phyloP scores from a whole-genome alignment of 306 rosid genomes.

The Canavalia ensiformis region DNA sequence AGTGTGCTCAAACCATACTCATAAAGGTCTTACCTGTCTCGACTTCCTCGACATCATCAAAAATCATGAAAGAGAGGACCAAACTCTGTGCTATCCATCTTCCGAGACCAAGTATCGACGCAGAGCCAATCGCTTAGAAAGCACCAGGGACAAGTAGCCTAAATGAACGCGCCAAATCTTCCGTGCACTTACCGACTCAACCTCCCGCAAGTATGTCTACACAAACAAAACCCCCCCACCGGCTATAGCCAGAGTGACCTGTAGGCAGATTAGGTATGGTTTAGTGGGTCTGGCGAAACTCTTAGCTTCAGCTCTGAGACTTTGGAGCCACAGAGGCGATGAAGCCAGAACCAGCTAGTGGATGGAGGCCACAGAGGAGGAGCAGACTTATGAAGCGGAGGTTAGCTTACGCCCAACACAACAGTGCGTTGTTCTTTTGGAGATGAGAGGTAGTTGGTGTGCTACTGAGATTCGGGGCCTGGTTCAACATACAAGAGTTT shows the following conservation, averaged over 20 bases:
- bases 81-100: conserved; percentile 81
- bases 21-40: conserved; percentile 55
- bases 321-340: conserved; percentile 66
- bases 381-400: conserved; percentile 78
- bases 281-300: conserved; percentile 72
- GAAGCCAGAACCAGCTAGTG: conserved; percentile 69
- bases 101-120: conserved; percentile 74
- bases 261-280: conserved; percentile 83
- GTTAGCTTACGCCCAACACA: too few relatives aligned
- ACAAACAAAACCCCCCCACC: conserved; percentile 80
- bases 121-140: conserved; percentile 77
- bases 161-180: conserved; percentile 86
- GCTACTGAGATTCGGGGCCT: too few relatives aligned
- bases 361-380: conserved; percentile 76
- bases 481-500: too few relatives aligned
- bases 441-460: too few relatives aligned
- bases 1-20: conserved; percentile 70
- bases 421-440: too few relatives aligned
- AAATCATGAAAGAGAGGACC: conserved; percentile 81
- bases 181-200: conserved; percentile 75
- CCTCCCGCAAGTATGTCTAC: conserved; percentile 94
- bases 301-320: conserved; percentile 81
- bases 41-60: conserved; percentile 68
- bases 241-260: conserved; percentile 67
- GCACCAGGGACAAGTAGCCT: conserved; percentile 79